Conservation (phyloP, 352 stramenopile species). For the Globisporangium mamillatum region DNA sequence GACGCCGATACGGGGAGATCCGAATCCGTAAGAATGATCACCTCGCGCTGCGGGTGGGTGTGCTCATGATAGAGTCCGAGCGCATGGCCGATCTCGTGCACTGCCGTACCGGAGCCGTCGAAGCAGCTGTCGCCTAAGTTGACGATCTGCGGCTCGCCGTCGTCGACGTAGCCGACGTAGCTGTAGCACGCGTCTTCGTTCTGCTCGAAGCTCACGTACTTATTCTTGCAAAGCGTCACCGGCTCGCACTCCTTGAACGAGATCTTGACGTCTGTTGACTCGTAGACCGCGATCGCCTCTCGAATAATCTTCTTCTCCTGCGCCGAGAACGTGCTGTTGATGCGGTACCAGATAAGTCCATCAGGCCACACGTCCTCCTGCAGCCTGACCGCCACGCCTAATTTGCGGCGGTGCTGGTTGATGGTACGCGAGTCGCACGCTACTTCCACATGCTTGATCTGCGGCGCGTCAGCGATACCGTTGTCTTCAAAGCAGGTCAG, state of each 20-base stretch:
- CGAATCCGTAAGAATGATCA: slow-evolving; percentile 66
- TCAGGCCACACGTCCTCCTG: slow-evolving; percentile 67
- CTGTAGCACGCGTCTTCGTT: slow-evolving; percentile 72
- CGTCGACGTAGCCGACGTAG: slow-evolving; percentile 68
- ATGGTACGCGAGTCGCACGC: slow-evolving; percentile 31
- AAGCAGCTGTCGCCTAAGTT: slow-evolving; percentile 74
- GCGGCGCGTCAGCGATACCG: slow-evolving; percentile 55
- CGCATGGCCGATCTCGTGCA: slow-evolving; percentile 69
- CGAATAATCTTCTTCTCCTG: slow-evolving; percentile 48
- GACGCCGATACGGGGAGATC: slow-evolving; percentile 57
- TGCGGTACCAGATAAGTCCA: slow-evolving; percentile 65
- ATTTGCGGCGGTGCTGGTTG: slow-evolving; percentile 26
- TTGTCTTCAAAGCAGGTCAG: slow-evolving; percentile 62
- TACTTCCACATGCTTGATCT: slow-evolving; percentile 35
- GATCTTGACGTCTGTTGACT: slow-evolving; percentile 55
- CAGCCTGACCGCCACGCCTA: slow-evolving; percentile 58
- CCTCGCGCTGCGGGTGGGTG: slow-evolving; percentile 55
- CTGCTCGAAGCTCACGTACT: slow-evolving; percentile 71
- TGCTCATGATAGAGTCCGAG: slow-evolving; percentile 74
- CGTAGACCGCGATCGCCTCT: slow-evolving; percentile 55
- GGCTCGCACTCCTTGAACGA: slow-evolving; percentile 66
- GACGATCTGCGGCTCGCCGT: slow-evolving; percentile 60
- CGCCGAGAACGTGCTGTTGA: slow-evolving; percentile 48
- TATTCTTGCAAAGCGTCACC: slow-evolving; percentile 49
- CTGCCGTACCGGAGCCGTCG: slow-evolving; percentile 38